Conservation (phyloP, 805 yeast genomes). For the Ascoidea asiatica region DNA sequence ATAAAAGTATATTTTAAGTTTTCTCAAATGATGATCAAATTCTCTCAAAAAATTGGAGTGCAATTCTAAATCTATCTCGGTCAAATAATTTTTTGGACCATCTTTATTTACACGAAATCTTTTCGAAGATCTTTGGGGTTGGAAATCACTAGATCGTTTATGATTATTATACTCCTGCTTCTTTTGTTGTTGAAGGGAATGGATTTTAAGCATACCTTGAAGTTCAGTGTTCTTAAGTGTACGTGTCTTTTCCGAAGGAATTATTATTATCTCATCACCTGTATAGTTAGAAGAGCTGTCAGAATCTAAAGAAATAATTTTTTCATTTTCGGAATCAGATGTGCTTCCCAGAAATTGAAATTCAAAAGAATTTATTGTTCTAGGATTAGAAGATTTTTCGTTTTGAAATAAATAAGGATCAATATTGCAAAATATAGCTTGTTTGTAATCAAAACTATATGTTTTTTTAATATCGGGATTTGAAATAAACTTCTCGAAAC, state of each 20-base stretch:
- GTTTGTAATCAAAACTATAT: not conserved
- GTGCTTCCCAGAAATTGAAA: not conserved
- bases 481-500: too few species aligned
- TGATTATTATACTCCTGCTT: too few species aligned
- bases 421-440: not conserved
- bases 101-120: conserved; percentile 17
- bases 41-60: conserved; percentile 14
- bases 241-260: too few species aligned
- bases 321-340: not conserved
- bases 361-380: not conserved
- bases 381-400: not conserved
- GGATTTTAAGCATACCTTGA: not conserved
- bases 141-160: not conserved
- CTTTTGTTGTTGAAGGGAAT: too few species aligned
- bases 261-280: too few species aligned
- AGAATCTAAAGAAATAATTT: not conserved
- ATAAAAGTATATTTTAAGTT: not conserved
- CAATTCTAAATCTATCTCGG: not conserved
- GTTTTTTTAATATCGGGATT: too few species aligned
- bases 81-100: not conserved
- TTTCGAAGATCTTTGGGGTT: conserved; percentile 25
- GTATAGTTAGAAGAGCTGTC: too few species aligned
- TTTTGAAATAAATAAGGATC: not conserved
- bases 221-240: conserved; percentile 3
- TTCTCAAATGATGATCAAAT: conserved; percentile 7